Conservation (phyloP, 805 yeast genomes). For the Lipomyces spencermartinsiae region DNA sequence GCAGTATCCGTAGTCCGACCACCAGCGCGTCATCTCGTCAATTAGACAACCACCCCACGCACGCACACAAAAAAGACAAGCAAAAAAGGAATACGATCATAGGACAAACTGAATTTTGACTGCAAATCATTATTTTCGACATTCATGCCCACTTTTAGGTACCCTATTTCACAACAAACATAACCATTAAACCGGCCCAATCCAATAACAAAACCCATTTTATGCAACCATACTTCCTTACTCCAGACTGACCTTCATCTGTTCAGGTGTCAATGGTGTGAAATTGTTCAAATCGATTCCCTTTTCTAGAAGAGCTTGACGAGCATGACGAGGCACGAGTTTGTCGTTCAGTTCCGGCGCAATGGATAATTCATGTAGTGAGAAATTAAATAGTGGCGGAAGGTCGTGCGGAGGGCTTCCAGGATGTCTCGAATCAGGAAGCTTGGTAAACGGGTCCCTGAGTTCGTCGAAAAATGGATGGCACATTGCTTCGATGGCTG, state of each 20-base stretch:
- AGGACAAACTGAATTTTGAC: conserved; percentile 5
- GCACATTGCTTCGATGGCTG: conserved; percentile 80
- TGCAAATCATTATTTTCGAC: conserved; percentile 2
- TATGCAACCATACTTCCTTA: conserved; percentile 10
- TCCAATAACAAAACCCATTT: conserved; percentile 4
- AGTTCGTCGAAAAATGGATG: conserved; percentile 91
- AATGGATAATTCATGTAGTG: conserved; percentile 57
- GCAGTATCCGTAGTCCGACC: not conserved
- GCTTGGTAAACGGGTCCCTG: conserved; percentile 56
- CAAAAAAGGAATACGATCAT: not conserved
- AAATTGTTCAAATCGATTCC: conserved; percentile 59
- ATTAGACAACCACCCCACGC: not conserved
- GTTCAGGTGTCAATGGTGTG: conserved; percentile 56
- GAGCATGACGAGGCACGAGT: conserved; percentile 50
- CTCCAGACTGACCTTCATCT: conserved; percentile 35
- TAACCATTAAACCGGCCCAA: conserved; percentile 1
- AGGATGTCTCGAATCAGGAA: conserved; percentile 60
- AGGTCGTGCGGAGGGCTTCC: conserved; percentile 73
- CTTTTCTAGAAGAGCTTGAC: conserved; percentile 52
- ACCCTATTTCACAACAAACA: conserved; percentile 3
- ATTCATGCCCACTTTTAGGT: not conserved
- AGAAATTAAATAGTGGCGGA: conserved; percentile 83
- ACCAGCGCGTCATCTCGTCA: not conserved
- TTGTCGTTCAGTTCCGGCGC: conserved; percentile 51
- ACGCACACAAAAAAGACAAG: not conserved